These are phyloP conservation scores for Jatropha podagrica DNA, from an alignment of 441 rosid genomes.

Conservation along the genomic window DNA sequence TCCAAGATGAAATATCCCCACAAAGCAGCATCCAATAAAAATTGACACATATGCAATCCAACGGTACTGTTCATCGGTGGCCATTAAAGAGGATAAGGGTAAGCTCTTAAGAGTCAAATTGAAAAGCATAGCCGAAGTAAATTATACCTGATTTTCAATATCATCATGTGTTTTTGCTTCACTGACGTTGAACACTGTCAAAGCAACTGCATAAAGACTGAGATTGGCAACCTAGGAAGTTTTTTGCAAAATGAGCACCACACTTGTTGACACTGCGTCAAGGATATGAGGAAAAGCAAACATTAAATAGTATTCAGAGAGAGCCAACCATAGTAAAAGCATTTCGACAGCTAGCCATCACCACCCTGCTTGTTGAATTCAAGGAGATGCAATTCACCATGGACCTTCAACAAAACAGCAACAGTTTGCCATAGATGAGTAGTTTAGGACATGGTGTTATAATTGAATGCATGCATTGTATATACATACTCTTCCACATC, in stretches of 20 bases:
- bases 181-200: constrained; percentile 52
- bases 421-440: neutral
- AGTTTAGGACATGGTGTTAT: neutral
- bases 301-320: constrained; percentile 20
- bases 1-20: constrained; percentile 73
- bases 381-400: constrained; percentile 93
- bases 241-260: constrained; percentile 16
- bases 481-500: neutral
- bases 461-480: neutral
- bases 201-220: constrained; percentile 78
- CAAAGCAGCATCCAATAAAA: constrained; percentile 83
- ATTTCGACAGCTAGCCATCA: constrained; percentile 84
- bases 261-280: constrained; percentile 8
- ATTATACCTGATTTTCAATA: constrained; percentile 74
- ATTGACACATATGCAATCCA: constrained; percentile 95
- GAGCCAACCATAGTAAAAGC: constrained; percentile 88
- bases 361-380: constrained; percentile 89
- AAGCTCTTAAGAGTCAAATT: constrained; percentile 12
- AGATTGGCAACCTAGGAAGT: constrained; percentile 80
- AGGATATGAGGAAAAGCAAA: constrained; percentile 11
- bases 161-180: constrained; percentile 52
- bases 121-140: constrained; percentile 3
- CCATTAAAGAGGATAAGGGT: constrained; percentile 18
- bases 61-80: constrained; percentile 58
- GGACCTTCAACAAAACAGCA: constrained; percentile 50